Evolutionary conservation across 2,329 filamentous ascomycete genomes (phyloP).

Genomic region (Harringtonia lauricola): DNA sequence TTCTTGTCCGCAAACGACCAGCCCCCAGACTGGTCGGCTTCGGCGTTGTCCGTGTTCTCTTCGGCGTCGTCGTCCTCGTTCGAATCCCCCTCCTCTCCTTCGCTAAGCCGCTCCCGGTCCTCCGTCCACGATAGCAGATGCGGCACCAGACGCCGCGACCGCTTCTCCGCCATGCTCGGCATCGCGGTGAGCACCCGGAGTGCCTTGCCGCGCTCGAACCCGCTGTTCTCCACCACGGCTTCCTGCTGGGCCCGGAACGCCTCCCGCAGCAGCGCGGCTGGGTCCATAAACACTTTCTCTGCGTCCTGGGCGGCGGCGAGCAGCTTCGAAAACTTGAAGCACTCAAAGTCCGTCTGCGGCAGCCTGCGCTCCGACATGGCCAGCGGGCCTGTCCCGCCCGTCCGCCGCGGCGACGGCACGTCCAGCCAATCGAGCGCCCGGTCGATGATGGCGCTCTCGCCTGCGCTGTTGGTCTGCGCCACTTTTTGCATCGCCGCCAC

Average conservation of each 20-base stretch:
- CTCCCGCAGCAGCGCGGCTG: slow-evolving; percentile 46
- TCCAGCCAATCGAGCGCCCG: slow-evolving; percentile 72
- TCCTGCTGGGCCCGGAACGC: slow-evolving; percentile 56
- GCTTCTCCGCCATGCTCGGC: slow-evolving; percentile 72
- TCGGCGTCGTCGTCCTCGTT: slow-evolving; percentile 30
- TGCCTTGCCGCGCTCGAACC: slow-evolving; percentile 61
- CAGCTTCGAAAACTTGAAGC: slow-evolving; percentile 59
- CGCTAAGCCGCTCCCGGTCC: no score
- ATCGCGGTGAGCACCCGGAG: slow-evolving; percentile 65
- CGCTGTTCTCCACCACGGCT: slow-evolving; percentile 35
- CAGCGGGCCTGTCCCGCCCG: neutral
- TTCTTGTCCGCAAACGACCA: slow-evolving; percentile 79
- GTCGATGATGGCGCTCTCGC: slow-evolving; percentile 61
- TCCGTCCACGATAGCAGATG: slow-evolving; percentile 74
- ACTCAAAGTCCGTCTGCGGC: slow-evolving; percentile 68
- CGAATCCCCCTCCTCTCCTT: slow-evolving; percentile 18
- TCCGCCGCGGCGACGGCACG: slow-evolving; percentile 38
- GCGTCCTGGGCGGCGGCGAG: slow-evolving; percentile 38
- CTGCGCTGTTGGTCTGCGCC: slow-evolving; percentile 49
- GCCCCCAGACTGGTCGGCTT: slow-evolving; percentile 20
- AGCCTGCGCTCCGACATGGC: slow-evolving; percentile 16
- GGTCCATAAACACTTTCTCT: slow-evolving; percentile 39
- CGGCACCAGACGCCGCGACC: slow-evolving; percentile 75
- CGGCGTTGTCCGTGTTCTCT: slow-evolving; percentile 32
- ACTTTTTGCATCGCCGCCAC: slow-evolving; percentile 66